These are phyloP conservation scores for Zasmidium cellare DNA, from an alignment of 2,329 filamentous ascomycete species.

Conservation along the genomic window DNA sequence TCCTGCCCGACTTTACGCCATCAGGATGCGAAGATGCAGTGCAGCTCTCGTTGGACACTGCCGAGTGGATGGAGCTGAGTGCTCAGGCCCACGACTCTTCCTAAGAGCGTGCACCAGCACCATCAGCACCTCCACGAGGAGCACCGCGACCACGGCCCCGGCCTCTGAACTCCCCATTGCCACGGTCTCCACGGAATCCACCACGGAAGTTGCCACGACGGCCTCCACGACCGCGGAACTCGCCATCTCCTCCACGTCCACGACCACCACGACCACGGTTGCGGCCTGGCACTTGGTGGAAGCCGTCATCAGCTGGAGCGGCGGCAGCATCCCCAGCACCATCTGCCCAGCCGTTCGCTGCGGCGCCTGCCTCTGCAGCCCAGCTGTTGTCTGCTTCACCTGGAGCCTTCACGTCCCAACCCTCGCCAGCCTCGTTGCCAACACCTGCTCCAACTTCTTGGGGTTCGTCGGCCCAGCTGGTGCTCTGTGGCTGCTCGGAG, in stretches of 20 bases:
- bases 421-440: constrained; percentile 33
- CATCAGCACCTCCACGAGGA: constrained; percentile 24
- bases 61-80: neutral
- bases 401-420: constrained; percentile 33
- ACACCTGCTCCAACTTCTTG: constrained; percentile 25
- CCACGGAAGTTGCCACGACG: constrained; percentile 22
- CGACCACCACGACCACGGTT: constrained; percentile 37
- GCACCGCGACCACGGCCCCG: constrained; percentile 38
- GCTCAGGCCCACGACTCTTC: constrained; percentile 9
- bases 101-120: constrained; percentile 19
- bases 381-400: constrained; percentile 44
- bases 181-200: constrained; percentile 25
- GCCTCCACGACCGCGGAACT: constrained; percentile 31
- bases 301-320: constrained; percentile 60
- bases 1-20: too few relatives aligned
- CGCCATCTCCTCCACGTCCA: constrained; percentile 42
- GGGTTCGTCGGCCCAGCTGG: constrained; percentile 80
- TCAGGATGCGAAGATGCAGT: too few relatives aligned
- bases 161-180: constrained; percentile 36
- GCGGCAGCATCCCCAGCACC: constrained; percentile 32
- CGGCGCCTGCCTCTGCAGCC: constrained; percentile 18
- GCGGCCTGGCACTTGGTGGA: constrained; percentile 61
- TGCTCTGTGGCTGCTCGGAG: constrained; percentile 42
- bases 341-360: constrained; percentile 30
- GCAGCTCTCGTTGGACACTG: neutral